Evolutionary conservation across 495 filamentous ascomycete genomes (phyloP), one percentile per base, ranked within the genome.

Genomic region (Aspergillus mulundensis): DNA sequence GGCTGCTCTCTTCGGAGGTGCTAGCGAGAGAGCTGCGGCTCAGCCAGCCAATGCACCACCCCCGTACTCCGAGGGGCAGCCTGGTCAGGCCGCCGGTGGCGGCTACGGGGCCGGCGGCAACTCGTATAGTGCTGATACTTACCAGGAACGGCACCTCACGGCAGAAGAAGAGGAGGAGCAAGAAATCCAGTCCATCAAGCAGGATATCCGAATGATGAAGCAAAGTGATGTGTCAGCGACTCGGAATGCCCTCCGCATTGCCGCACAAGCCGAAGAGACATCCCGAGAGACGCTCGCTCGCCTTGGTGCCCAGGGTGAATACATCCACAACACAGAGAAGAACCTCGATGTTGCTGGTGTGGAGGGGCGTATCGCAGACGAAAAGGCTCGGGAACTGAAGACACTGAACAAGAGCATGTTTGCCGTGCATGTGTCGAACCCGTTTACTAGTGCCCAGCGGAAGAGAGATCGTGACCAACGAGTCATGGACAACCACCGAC

Each of bases 401-500:
- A 85, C 78, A 0, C 73, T 87, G 7, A 95, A 92, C 63, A 79
- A 84, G 60, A 87, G 82, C 71, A 93, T 95, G 90, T 93, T 94
- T 58, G 86, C 86, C 1, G 77, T 90, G 18, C 86, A 90, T 56
- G 81, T 90, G 14, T 77, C 74, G 16, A 92, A 91, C 60, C 87
- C 87, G 0, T 88, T 91, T 59, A 89, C 85, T 2, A 76, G 74
- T 36, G 74, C 77, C 18, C 73, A 73, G 45, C 79, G 84, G 19
- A 77, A 73, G 4, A 74, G 78, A 19, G 82, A 82, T 38, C 77
- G 80, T 41, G 88, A 93, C 55, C 72, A 80, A 41, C 72, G 77
- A 42, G 74, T 86, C 34, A 59, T 90, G 41, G 82, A 82, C 24
- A 81, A 80, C 43, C 83, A 89, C 61, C 79, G 78, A 11, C 46